phyloP scores from a whole-genome alignment of 148 eudicot genomes.

The Fagopyrum homotropicum region DNA sequence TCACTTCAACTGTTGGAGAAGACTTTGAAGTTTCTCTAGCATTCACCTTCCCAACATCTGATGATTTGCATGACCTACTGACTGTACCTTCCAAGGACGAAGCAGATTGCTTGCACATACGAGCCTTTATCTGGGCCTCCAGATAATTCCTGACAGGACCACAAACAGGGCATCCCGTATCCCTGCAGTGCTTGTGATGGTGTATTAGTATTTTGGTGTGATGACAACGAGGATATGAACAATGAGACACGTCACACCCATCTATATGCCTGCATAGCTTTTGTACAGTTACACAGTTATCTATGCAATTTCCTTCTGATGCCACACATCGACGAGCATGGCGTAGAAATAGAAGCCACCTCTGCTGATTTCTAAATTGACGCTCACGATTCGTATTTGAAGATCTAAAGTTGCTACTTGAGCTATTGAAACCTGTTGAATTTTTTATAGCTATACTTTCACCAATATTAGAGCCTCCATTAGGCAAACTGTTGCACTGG shows the following conservation, averaged over 20 bases:
- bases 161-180: conserved; percentile 74
- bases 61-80: conserved; percentile 27
- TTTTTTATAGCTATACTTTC: conserved; percentile 29
- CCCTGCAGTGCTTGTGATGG: conserved; percentile 56
- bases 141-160: conserved; percentile 46
- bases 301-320: conserved; percentile 69
- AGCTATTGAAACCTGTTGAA: conserved; percentile 31
- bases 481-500: conserved; percentile 48
- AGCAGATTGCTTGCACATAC: conserved; percentile 27
- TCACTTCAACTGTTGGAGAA: conserved; percentile 31
- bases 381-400: conserved; percentile 35
- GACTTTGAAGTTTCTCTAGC: conserved; percentile 27
- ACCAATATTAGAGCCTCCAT: conserved; percentile 38
- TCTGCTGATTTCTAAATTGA: conserved; percentile 55
- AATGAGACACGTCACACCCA: conserved; percentile 36
- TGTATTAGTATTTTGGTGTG: conserved; percentile 31
- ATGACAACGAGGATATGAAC: conserved; percentile 59
- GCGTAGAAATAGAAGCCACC: conserved; percentile 74
- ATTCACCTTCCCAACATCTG: conserved; percentile 32
- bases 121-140: conserved; percentile 22
- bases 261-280: conserved; percentile 57
- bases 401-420: conserved; percentile 29
- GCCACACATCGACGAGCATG: conserved; percentile 77
- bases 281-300: conserved; percentile 51
- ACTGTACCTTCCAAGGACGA: conserved; percentile 28